phyloP scores from a whole-genome alignment of 2,329 filamentous ascomycete species.

The Microdochium nivale region DNA sequence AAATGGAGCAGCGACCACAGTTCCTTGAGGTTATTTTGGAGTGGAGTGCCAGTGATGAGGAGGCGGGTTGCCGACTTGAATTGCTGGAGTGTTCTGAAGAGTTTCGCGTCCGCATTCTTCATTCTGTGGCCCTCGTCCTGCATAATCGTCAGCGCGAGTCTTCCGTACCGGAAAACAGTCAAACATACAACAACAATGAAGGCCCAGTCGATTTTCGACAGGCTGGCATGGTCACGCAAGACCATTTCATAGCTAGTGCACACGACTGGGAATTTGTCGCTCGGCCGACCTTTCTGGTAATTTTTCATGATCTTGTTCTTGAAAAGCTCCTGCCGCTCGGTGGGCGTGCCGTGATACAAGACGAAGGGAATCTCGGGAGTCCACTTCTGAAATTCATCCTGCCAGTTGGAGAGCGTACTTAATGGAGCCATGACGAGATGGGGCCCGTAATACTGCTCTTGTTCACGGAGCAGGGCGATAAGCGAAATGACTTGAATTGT shows the following conservation, averaged over 20 bases:
- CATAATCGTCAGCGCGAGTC: constrained; percentile 8
- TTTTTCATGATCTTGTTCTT: constrained; percentile 61
- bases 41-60: constrained; percentile 86
- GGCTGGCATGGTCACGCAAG: constrained; percentile 74
- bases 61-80: constrained; percentile 87
- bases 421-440: constrained; percentile 86
- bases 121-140: constrained; percentile 92
- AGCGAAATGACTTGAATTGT: constrained; percentile 86
- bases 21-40: constrained; percentile 93
- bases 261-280: constrained; percentile 73
- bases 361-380: constrained; percentile 80
- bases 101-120: constrained; percentile 90
- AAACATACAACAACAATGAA: constrained; percentile 82
- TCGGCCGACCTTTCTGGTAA: constrained; percentile 51
- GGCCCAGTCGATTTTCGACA: constrained; percentile 85
- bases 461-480: constrained; percentile 78
- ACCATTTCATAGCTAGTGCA: constrained; percentile 97
- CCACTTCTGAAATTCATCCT: constrained; percentile 88
- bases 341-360: constrained; percentile 81
- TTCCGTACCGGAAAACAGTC: not conserved
- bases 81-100: constrained; percentile 80
- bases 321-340: constrained; percentile 69
- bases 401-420: constrained; percentile 92
- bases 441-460: constrained; percentile 73
- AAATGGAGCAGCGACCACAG: constrained; percentile 95